Evolutionary conservation across 768 basidiomycete species (phyloP), one percentile per base, ranked within the genome.

Genomic region (Coprinopsis sp.): DNA sequence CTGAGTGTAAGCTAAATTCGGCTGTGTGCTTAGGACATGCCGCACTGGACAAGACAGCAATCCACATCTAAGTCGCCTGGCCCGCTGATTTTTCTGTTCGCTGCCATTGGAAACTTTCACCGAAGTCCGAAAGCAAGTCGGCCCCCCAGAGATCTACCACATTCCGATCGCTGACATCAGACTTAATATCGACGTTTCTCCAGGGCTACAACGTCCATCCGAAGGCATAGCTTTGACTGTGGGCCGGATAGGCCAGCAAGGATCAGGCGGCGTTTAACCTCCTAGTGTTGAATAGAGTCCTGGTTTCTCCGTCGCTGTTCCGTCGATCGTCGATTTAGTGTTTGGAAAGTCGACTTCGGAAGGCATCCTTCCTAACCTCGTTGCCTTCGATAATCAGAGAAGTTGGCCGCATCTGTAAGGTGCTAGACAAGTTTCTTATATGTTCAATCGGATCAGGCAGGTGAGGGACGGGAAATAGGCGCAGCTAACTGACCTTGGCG

Each of bases 301-400:
- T 28, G n/a, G 24, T 28, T 42, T 42, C 30, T 42, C 40, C 40
- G 40, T 18, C 30, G 28, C 40, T n/a, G 18, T 42, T 42, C 40
- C 40, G 40, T 42, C 40, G 40, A 42, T 42, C 40, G 40, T 30
- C 24, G 8, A 25, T 18, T 24, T 23, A 25, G 30, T n/a, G n/a
- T n/a, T n/a, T 31, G 38, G 19, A 39, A 22, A 24, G 14, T 29
- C 40, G 40, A 42, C 7, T 28, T 30, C 30, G 8, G 14, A 42
- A 28, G n/a, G n/a, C n/a, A n/a, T n/a, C n/a, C 28, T 42, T 42
- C 40, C 27, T 18, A 28, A 29, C 27, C 25, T 29, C 19, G 40
- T 19, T 19, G 38, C 28, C 24, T 42, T 42, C 27, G 40, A 27
- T 8, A 31, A n/a, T n/a, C n/a, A n/a, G n/a, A n/a, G n/a, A n/a